Percentiles rank a stretch among this genome's conserved stretches.
Evolutionary conservation across 345 rosid genomes (phyloP).

Genomic region (Noccaea caerulescens): DNA sequence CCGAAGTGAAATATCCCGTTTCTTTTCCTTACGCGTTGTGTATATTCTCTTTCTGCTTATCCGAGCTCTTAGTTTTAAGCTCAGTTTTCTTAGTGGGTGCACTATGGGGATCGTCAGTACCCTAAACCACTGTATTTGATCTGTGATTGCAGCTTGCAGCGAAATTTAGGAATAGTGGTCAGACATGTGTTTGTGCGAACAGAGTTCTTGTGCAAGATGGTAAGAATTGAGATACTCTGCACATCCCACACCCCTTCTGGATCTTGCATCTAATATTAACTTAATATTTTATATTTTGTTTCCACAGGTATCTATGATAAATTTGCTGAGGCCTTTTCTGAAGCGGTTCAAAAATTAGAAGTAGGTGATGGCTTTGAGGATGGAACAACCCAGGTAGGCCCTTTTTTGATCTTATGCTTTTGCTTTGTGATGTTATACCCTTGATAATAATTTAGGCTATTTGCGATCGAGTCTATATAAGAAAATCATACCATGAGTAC

Average conservation of each 20-base stretch:
- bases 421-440: slow-evolving; percentile 15
- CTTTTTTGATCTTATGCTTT: neutral
- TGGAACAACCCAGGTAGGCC: slow-evolving; percentile 70
- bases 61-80: slow-evolving; percentile 6
- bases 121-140: slow-evolving; percentile 17
- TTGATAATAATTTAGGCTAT: neutral
- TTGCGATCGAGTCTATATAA: slow-evolving; percentile 4
- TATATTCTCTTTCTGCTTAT: neutral
- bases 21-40: slow-evolving; percentile 17
- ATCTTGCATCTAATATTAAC: slow-evolving; percentile 22
- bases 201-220: slow-evolving; percentile 97
- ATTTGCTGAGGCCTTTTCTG: slow-evolving; percentile 82
- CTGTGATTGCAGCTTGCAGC: slow-evolving; percentile 79
- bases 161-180: slow-evolving; percentile 93
- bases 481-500: slow-evolving; percentile 12
- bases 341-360: slow-evolving; percentile 80
- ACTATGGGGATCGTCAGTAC: slow-evolving; percentile 5
- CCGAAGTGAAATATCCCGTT: neutral
- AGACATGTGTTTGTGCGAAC: slow-evolving; percentile 97
- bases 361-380: slow-evolving; percentile 96
- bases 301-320: slow-evolving; percentile 87
- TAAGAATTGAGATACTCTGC: slow-evolving; percentile 43
- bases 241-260: neutral
- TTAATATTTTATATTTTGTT: slow-evolving; percentile 4
- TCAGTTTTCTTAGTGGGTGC: slow-evolving; percentile 10